These are phyloP conservation scores for Apiospora pterosperma DNA, from an alignment of 2,329 filamentous ascomycete species.

Conservation along the genomic window DNA sequence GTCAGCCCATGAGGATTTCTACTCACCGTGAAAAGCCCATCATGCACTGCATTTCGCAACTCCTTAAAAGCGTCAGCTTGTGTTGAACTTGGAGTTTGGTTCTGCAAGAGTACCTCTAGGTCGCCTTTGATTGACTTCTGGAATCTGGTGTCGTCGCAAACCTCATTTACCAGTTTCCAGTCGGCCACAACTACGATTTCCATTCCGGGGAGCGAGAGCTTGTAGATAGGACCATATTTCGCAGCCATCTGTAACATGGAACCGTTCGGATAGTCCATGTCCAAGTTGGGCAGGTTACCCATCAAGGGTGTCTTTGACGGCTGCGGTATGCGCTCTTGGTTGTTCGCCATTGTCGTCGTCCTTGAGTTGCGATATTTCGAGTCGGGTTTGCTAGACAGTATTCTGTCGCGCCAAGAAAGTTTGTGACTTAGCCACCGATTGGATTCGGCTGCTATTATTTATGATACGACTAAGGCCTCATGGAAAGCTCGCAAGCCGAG, in stretches of 20 bases:
- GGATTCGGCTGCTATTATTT: too few species aligned
- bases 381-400: too few species aligned
- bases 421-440: too few species aligned
- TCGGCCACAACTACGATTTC: constrained; percentile 38
- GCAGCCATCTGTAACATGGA: background rate
- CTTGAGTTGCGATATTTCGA: too few species aligned
- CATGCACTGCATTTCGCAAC: constrained; percentile 42
- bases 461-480: too few species aligned
- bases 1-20: background rate
- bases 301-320: background rate
- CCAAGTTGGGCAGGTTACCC: background rate
- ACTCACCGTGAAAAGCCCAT: constrained; percentile 46
- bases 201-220: background rate
- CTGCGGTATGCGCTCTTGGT: background rate
- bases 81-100: too few species aligned
- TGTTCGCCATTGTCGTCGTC: background rate
- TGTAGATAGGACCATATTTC: constrained; percentile 5
- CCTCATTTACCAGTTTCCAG: constrained; percentile 41
- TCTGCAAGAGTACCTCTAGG: constrained; percentile 9
- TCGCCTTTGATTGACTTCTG: constrained; percentile 38
- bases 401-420: too few species aligned
- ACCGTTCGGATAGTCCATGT: background rate
- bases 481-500: too few species aligned
- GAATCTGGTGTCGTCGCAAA: constrained; percentile 45
- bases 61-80: constrained; percentile 25